phyloP scores from a whole-genome alignment of 306 rosid genomes.

The Corylus heterophylla region DNA sequence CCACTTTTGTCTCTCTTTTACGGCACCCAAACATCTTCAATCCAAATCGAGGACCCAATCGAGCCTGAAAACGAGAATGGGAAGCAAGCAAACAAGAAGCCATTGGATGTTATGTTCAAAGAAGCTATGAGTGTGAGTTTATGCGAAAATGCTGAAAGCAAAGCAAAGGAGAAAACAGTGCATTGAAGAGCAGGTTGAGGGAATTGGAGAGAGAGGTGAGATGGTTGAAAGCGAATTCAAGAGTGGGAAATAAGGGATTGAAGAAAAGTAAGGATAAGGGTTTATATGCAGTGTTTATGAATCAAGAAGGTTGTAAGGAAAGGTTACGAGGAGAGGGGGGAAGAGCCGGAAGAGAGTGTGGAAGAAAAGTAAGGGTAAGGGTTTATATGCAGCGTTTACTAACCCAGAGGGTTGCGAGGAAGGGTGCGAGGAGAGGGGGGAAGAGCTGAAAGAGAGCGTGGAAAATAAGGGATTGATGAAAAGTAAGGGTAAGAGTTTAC shows the following conservation, averaged over 20 bases:
- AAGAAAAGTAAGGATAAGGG: too few species aligned
- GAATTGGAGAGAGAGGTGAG: conserved; percentile 35
- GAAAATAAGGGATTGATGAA: conserved; percentile 16
- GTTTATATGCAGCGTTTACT: too few species aligned
- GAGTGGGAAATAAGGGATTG: background rate
- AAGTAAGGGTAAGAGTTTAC: conserved; percentile 26
- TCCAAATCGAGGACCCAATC: conserved; percentile 12
- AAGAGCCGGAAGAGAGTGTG: too few species aligned
- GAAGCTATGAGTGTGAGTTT: conserved; percentile 40
- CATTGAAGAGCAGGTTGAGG: conserved; percentile 33
- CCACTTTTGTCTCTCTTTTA: conserved; percentile 25
- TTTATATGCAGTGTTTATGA: too few species aligned
- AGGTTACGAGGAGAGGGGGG: too few species aligned
- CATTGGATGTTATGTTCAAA: conserved; percentile 44
- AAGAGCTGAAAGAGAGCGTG: background rate
- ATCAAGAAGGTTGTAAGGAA: too few species aligned
- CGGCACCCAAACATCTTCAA: conserved; percentile 26
- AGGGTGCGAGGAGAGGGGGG: too few species aligned
- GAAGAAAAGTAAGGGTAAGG: too few species aligned
- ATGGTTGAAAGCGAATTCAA: conserved; percentile 22
- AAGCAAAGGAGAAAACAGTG: conserved; percentile 8
- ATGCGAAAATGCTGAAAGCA: conserved; percentile 19
- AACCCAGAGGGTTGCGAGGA: too few species aligned
- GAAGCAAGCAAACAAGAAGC: conserved; percentile 19
- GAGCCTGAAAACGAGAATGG: conserved; percentile 13